Evolutionary conservation across 495 filamentous ascomycete genomes (phyloP), one percentile per base, ranked within the genome.

Genomic region (Penicillium subrubescens): DNA sequence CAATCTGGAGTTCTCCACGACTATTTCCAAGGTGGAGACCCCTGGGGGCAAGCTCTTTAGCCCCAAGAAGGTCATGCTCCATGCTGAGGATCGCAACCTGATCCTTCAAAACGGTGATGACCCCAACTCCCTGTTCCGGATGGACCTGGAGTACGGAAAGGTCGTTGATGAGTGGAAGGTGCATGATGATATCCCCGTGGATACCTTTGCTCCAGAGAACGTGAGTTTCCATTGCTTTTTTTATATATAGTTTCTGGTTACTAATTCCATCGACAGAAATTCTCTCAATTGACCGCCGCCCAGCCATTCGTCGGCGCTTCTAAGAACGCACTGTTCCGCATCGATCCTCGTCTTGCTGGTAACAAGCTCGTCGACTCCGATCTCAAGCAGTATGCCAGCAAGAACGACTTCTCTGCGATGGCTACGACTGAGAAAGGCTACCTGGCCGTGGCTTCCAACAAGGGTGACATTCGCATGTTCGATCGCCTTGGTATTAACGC

Each of bases 91-190:
- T 77, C 84, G 87, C 5, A 92, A 95, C 71, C 88, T 99, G 87
- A 93, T 99, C 69, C 78, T 99, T 46, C 96, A 99, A 72, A 92
- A 94, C 67, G 82, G 82, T 33, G 81, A 87, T 37, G 87, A 97
- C 63, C 93, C 96, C 6, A 93, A 99, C 78, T 92, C 89, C 31
- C 82, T 99, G n/a, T 99, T 93, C 71, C 92, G 91, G 29, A 97
- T 99, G 95, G 95, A 99, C 81, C 81, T 99, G 63, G 96, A 98
- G 70, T 96, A 95, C 71, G 95, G 95, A 60, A 98, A 97, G 81
- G 91, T 99, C n/a, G 92, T 98, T 2, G 96, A 99, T 72, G 96
- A 99, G 76, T 99, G 95, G 95, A 97, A 96, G 68, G 86, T 99
- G n/a, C 94, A 99, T 70, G 94, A 99, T 60, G 92, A 99, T 78